Percentiles rank a stretch among this genome's conserved stretches.
Conservation (phyloP, 495 filamentous ascomycete species). For the Lasiosphaeria hispida region DNA sequence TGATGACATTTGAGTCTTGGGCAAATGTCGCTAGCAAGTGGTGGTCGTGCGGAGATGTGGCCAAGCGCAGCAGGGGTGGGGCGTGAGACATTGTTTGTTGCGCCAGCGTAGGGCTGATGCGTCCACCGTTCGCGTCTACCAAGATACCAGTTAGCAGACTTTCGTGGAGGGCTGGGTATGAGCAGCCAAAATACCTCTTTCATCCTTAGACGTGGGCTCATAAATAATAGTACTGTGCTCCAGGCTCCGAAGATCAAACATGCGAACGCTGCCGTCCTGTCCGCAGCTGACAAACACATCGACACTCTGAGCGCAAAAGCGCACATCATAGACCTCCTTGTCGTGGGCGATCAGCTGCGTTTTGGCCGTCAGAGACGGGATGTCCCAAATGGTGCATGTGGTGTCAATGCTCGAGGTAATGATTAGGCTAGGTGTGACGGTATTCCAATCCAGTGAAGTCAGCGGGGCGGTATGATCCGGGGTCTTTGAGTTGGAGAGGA, state of each 20-base stretch:
- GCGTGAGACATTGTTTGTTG: slow-evolving; percentile 77
- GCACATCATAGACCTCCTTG: slow-evolving; percentile 97
- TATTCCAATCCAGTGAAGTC: slow-evolving; percentile 97
- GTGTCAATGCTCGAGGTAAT: slow-evolving; percentile 99
- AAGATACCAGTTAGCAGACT: slow-evolving; percentile 16
- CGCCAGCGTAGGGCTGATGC: slow-evolving; percentile 61
- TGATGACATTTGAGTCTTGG: slow-evolving; percentile 85
- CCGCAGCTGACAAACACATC: slow-evolving; percentile 98
- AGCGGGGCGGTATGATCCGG: slow-evolving; percentile 96
- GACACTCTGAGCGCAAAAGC: slow-evolving; percentile 93
- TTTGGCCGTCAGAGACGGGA: slow-evolving; percentile 95
- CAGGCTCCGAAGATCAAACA: slow-evolving; percentile 96
- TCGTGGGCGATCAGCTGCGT: slow-evolving; percentile 98
- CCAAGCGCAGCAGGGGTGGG: slow-evolving; percentile 80
- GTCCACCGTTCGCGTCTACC: slow-evolving; percentile 45
- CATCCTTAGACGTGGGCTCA: slow-evolving; percentile 86
- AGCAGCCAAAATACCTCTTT: slow-evolving; percentile 59
- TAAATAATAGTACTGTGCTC: slow-evolving; percentile 99
- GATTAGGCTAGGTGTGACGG: slow-evolving; percentile 89
- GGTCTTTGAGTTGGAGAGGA: slow-evolving; percentile 96
- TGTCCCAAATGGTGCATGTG: slow-evolving; percentile 99
- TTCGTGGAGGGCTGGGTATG: background rate
- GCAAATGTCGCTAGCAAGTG: slow-evolving; percentile 97
- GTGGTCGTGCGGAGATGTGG: slow-evolving; percentile 92
- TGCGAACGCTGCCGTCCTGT: slow-evolving; percentile 94